phyloP scores from a whole-genome alignment of 2,329 filamentous ascomycete species.

The Epichloe scottii region DNA sequence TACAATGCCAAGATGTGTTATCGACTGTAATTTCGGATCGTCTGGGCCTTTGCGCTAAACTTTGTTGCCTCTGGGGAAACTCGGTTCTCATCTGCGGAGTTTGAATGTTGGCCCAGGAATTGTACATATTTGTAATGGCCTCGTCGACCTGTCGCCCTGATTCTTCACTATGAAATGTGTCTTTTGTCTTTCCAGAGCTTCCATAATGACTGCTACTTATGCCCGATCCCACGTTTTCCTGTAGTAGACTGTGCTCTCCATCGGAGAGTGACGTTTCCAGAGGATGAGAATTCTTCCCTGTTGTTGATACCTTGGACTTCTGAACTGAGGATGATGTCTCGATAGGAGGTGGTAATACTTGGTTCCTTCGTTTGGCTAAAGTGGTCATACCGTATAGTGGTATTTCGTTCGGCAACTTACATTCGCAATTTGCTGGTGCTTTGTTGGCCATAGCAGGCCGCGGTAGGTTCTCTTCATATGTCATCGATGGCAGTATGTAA shows the following conservation, averaged over 20 bases:
- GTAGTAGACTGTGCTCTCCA: not conserved
- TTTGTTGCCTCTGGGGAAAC: conserved; percentile 7
- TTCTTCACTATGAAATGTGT: not conserved
- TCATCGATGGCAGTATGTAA: not conserved
- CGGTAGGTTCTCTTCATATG: not conserved
- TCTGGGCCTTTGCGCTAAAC: conserved; percentile 11
- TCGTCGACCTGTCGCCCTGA: conserved; percentile 6
- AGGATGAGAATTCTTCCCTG: not conserved
- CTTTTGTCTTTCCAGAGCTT: not conserved
- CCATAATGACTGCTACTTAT: not conserved
- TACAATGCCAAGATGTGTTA: conserved; percentile 1
- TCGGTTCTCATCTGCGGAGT: conserved; percentile 11
- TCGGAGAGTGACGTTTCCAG: not conserved
- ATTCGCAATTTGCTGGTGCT: not conserved
- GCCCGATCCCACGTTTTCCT: not conserved
- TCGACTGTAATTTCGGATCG: conserved; percentile 19
- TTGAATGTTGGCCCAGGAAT: conserved; percentile 9
- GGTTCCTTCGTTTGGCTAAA: conserved; percentile 4
- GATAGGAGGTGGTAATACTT: not conserved
- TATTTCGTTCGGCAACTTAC: not conserved
- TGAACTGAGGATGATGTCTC: not conserved
- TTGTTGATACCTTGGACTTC: conserved; percentile 8
- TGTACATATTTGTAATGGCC: conserved; percentile 12
- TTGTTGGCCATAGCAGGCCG: not conserved
- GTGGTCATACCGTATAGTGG: not conserved